Base-by-base conservation (phyloP, 2,329 filamentous ascomycete genomes). In the Didymellaceae sp. region DNA sequence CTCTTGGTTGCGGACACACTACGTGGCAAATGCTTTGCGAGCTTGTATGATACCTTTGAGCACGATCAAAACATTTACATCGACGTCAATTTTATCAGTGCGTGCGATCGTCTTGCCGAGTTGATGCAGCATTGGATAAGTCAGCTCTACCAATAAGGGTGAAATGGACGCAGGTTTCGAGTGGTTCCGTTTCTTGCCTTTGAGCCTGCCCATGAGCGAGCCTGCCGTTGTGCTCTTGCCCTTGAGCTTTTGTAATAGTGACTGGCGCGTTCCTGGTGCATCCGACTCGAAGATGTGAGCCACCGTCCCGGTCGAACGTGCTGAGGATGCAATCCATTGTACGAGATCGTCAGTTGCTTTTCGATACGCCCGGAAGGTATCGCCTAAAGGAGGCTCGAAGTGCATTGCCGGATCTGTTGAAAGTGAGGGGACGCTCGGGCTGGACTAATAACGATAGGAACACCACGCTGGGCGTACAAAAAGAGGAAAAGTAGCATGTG, bases 301-400 rank as follows among this genome's bases (percentile, higher is more conserved):
- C 14, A 59, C 58, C 4, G 50, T 43, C 5, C 56, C 54, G 6
- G 48, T 54, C 11, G 22, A 17, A 18, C 58, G 30, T 11, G 58
- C 56, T 13, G 48, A 58, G 10, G 35, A 21, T 5, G 51, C 52
- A 5, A 61, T 31, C 58, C 56, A 61, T 22, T 58, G 45, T 6
- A 59, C 48, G 22, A 61, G 35, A 7, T 42, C 37, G 4, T 43
- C 24, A 9, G 52, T 57, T 5, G 49, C 48, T n/a, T 41, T 28
- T 16, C 38, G 45, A 31, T 61, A 59, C 9, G 40, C 31, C 6
- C 18, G 17, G 25, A 52, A 59, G 4, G 38, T 55, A 16, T 52
- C 31, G 35, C 45, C 39, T 2, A 61, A 31, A 2, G 45, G 24
- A 16, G 56, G 54, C 18, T 46, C 30, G 8, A 56, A 46, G 1